Conservation (phyloP, 164 flowering plant species). For the Vitis riparia region DNA sequence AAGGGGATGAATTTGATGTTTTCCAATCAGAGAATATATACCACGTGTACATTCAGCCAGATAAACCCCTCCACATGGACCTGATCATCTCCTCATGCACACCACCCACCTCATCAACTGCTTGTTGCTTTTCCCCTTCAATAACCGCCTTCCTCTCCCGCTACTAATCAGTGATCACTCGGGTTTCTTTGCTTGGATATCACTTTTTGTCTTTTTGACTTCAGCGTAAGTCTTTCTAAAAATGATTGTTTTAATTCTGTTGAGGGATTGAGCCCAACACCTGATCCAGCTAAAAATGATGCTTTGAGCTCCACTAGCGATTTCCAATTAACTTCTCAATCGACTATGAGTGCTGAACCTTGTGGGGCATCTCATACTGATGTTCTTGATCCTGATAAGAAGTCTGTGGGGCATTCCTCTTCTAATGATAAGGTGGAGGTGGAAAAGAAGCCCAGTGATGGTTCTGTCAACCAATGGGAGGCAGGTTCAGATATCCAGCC, state of each 20-base stretch:
- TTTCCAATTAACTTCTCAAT: conserved; percentile 26
- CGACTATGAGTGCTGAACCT: conserved; percentile 17
- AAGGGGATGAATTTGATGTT: too few species aligned
- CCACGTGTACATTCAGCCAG: too few species aligned
- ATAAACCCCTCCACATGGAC: too few species aligned
- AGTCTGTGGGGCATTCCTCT: conserved; percentile 21
- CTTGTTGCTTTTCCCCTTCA: too few species aligned
- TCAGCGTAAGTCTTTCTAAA: conserved; percentile 8
- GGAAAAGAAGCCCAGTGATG: conserved; percentile 20
- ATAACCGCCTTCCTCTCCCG: too few species aligned
- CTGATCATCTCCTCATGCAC: too few species aligned
- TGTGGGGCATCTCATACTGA: conserved; percentile 12
- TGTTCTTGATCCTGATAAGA: conserved; percentile 18
- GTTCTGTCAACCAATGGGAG: conserved; percentile 27
- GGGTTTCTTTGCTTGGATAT: too few species aligned
- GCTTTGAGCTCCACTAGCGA: conserved; percentile 46
- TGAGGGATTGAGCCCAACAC: conserved; percentile 38
- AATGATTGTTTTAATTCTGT: conserved; percentile 48
- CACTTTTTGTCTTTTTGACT: too few species aligned
- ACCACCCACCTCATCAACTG: too few species aligned
- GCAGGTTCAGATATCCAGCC: conserved; percentile 13
- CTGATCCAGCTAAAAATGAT: conserved; percentile 41
- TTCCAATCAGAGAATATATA: too few species aligned
- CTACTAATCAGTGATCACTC: too few species aligned
- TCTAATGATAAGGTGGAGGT: conserved; percentile 28